phyloP scores from a whole-genome alignment of 2,329 filamentous ascomycete species.

The Pezicula carpinea region DNA sequence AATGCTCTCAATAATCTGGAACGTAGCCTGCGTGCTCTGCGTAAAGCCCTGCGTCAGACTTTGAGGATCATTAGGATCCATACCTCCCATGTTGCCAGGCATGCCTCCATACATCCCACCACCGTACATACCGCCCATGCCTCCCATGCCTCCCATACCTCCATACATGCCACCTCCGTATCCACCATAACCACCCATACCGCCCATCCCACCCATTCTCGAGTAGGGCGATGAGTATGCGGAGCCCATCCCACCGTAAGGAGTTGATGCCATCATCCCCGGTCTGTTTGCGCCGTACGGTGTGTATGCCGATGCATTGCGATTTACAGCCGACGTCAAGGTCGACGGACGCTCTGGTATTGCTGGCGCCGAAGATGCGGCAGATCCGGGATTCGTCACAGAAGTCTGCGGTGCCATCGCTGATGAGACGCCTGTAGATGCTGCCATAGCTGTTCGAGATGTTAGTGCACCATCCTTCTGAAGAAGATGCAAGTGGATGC shows the following conservation, averaged over 20 bases:
- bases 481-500: neutral
- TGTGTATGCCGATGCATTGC: conserved; percentile 81
- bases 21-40: conserved; percentile 92
- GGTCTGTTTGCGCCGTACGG: conserved; percentile 52
- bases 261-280: conserved; percentile 39
- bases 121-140: conserved; percentile 43
- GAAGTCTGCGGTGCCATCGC: conserved; percentile 39
- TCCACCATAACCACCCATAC: conserved; percentile 36
- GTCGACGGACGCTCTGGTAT: conserved; percentile 78
- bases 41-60: conserved; percentile 94
- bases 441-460: conserved; percentile 28
- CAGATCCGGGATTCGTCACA: conserved; percentile 32
- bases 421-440: conserved; percentile 31
- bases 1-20: conserved; percentile 96
- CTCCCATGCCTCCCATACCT: conserved; percentile 13
- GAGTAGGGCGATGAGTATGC: conserved; percentile 50
- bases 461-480: conserved; percentile 5
- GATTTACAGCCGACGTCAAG: conserved; percentile 75
- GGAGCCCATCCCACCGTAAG: conserved; percentile 30
- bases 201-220: conserved; percentile 32
- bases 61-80: conserved; percentile 80
- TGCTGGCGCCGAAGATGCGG: conserved; percentile 50
- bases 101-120: conserved; percentile 42
- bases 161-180: conserved; percentile 39
- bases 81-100: conserved; percentile 28